These are phyloP conservation scores for Sporothrix sp. DNA, from an alignment of 2,329 filamentous ascomycete genomes.

Conservation along the genomic window DNA sequence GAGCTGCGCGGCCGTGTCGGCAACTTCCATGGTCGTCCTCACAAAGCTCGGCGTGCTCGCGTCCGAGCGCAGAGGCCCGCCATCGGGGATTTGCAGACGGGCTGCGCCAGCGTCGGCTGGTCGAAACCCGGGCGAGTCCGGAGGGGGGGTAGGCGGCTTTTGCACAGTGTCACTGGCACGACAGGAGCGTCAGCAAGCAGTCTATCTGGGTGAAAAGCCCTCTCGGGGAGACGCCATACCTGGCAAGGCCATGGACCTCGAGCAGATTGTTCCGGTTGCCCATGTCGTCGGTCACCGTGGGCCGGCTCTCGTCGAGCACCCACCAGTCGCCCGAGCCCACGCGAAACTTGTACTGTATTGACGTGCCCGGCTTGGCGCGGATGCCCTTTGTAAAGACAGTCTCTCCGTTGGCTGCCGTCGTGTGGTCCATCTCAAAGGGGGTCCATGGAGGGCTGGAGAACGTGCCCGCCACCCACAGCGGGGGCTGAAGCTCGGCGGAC, in stretches of 20 bases:
- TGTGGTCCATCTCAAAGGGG: constrained; percentile 53
- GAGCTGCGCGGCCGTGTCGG: constrained; percentile 25
- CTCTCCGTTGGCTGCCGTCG: constrained; percentile 41
- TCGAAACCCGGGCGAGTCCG: constrained; percentile 11
- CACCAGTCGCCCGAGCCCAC: constrained; percentile 59
- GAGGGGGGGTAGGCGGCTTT: constrained; percentile 16
- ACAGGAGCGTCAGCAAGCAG: no score
- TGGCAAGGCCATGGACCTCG: constrained; percentile 22
- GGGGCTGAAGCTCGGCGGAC: constrained; percentile 50
- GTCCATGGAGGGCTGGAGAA: constrained; percentile 60
- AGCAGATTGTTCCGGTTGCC: constrained; percentile 43
- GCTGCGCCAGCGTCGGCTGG: neutral
- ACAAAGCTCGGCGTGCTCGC: constrained; percentile 23
- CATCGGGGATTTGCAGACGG: neutral
- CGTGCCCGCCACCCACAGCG: constrained; percentile 60
- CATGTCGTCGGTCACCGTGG: constrained; percentile 37
- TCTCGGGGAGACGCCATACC: constrained; percentile 2
- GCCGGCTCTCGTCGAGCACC: constrained; percentile 53
- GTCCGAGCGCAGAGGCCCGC: constrained; percentile 16
- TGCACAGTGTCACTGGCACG: neutral
- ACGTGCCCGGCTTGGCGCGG: constrained; percentile 42
- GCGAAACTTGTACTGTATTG: constrained; percentile 67
- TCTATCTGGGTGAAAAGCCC: no score
- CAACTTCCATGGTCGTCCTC: constrained; percentile 26
- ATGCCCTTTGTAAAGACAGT: constrained; percentile 50